phyloP scores from a whole-genome alignment of 352 stramenopile species.

The Phytopythium chamaehyphon region DNA sequence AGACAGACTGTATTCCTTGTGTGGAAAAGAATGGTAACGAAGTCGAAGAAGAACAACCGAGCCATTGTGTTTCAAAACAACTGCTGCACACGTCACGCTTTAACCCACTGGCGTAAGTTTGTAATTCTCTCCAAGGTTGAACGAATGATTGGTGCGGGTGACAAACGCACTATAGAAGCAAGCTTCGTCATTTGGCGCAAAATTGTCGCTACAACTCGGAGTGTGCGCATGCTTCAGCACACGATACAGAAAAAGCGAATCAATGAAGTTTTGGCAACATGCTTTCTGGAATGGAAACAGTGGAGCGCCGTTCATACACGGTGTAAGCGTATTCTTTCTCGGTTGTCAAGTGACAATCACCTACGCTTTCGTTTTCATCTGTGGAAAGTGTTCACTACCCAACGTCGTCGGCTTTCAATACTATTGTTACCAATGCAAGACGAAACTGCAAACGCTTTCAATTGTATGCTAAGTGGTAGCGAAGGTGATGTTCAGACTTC shows the following conservation, averaged over 20 bases:
- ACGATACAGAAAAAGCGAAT: slow-evolving; percentile 10
- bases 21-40: slow-evolving; percentile 19
- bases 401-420: slow-evolving; percentile 23
- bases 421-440: slow-evolving; percentile 10
- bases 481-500: not conserved
- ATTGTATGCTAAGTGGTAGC: no score
- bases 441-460: not conserved
- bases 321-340: slow-evolving; percentile 32
- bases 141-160: slow-evolving; percentile 34
- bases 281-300: slow-evolving; percentile 32
- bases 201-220: slow-evolving; percentile 10
- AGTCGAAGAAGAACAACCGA: slow-evolving; percentile 10
- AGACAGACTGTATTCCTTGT: slow-evolving; percentile 22
- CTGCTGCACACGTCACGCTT: slow-evolving; percentile 3
- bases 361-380: slow-evolving; percentile 47
- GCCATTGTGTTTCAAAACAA: slow-evolving; percentile 10
- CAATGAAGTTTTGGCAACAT: slow-evolving; percentile 4
- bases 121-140: slow-evolving; percentile 48
- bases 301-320: slow-evolving; percentile 22
- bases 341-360: slow-evolving; percentile 25
- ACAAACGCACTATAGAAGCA: slow-evolving; percentile 15
- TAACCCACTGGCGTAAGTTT: slow-evolving; percentile 36
- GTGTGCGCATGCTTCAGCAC: slow-evolving; percentile 17
- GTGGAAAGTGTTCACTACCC: slow-evolving; percentile 38
- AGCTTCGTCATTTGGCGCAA: slow-evolving; percentile 50